Base-by-base conservation (phyloP, 2,329 filamentous ascomycete species). In the Biscogniauxia mediterranea region DNA sequence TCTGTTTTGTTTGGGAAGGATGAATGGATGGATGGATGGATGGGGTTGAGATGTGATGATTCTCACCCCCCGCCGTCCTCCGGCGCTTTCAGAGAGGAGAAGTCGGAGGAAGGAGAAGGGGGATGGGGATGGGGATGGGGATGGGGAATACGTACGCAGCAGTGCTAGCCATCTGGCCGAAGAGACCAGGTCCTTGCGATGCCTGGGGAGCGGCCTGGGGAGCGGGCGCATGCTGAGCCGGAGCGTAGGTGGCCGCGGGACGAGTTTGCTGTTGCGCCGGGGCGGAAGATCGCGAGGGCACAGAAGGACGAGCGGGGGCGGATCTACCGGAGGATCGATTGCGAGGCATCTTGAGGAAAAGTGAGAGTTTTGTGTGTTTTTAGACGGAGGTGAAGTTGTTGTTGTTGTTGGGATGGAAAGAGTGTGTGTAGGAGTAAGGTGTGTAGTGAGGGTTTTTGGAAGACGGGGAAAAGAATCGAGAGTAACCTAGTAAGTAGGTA, bases 121-220 rank as follows among this genome's bases (percentile, higher is more conserved):
- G 13, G 19, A n/a, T n/a, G n/a, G n/a, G n/a, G n/a, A n/a, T n/a
- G n/a, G n/a, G n/a, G n/a, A n/a, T n/a, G n/a, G n/a, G n/a, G 52
- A n/a, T 21, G 57, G 20, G 13, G 26, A 26, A 54, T 11, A 88
- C 93, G 82, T 89, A 98, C 94, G 95, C 95, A 77, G 95, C 95
- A 61, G 95, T 99, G 75, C 89, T 93, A 68, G 95, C 95, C 91
- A 99, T 97, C 84, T 98, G 92, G 62, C 92, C 94, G 70, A 99
- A 92, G 11, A 99, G 84, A 66, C 95, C 94, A 5, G 92, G 89
- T 26, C 93, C 91, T 68, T 89, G 83, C 58, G 85, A 84, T 59
- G 81, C 77, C 55, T 82, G 78, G 64, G 82, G 76, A 54, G 82
- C 74, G 42, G 79, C 73, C 61, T 82, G 81, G 56, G 85, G 83